Conservation (phyloP, 78 protist genomes). For the Dictyostelium intermedium region DNA sequence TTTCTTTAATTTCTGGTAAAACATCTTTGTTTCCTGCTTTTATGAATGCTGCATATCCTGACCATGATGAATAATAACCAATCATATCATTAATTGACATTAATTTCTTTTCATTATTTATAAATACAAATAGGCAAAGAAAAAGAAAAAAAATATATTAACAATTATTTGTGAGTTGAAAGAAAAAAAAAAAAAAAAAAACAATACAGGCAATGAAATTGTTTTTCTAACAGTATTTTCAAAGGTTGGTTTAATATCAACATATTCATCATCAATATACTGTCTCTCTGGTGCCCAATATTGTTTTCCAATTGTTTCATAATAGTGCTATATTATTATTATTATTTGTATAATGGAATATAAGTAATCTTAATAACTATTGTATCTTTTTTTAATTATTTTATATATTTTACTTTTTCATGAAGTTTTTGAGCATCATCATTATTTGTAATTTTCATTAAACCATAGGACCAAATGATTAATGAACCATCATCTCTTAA, state of each 20-base stretch:
- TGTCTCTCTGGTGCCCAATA: constrained; percentile 56
- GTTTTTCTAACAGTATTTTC: constrained; percentile 29
- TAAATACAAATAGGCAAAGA: background rate
- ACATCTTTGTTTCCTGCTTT: background rate
- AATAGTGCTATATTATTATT: background rate
- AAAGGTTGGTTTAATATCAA: constrained; percentile 55
- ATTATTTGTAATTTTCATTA: background rate
- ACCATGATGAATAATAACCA: constrained; percentile 60
- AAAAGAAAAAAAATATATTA: background rate
- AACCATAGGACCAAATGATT: constrained; percentile 20
- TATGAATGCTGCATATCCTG: constrained; percentile 25
- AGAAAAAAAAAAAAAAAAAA: background rate
- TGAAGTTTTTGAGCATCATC: constrained; percentile 20
- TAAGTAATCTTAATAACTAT: too few relatives aligned
- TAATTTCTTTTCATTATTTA: background rate
- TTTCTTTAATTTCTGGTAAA: constrained; percentile 4
- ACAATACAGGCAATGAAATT: background rate
- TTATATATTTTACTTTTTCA: background rate
- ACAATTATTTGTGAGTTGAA: too few relatives aligned
- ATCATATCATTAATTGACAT: constrained; percentile 19
- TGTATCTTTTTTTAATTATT: too few relatives aligned
- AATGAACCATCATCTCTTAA: constrained; percentile 17
- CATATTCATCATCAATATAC: constrained; percentile 21
- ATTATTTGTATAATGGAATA: too few relatives aligned
- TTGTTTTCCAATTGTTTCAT: background rate